Evolutionary conservation across 306 rosid species (phyloP), one percentile per base, ranked within the genome.

Genomic region (Cyclanthera cordifolia): DNA sequence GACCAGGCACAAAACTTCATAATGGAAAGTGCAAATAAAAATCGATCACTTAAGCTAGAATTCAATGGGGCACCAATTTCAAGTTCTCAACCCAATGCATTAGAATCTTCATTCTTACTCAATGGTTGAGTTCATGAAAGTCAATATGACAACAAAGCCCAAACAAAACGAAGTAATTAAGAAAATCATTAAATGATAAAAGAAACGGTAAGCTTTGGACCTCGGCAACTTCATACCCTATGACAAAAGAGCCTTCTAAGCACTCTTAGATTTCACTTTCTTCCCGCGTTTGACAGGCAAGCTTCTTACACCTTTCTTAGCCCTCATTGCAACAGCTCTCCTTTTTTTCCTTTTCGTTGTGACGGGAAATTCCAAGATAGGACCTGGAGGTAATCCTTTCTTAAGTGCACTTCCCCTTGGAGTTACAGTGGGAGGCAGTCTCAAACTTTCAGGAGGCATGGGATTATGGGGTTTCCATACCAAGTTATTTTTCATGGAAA

Each of bases 371-470:
- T 94, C 99, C 82, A 89, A 77, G 57, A 94, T 76, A 73, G 99
- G 99, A 71, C 99, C 99, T 56, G 97, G 86, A 28, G 90, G 90
- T 25, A 94, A 87, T 54, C 99, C 99, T 88, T 90, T 85, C 84
- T 94, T 94, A 52, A 94, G 97, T 8, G 99, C 99, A 83, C 99
- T 94, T 76, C 99, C 99, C 82, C 97, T 83, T 24, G 99, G 99
- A 16, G 97, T 88, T 50, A 73, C 96, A 52, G 99, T 86, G 45
- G 99, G 95, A 70, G 99, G 99, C 71, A 94, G 53, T 64, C 99
- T 88, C 85, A 94, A 74, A 73, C 81, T 76, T 80, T 90, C 95
- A 25, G 99, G 95, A 37, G 99, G 99, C 72, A 94, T 81, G 59
- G 99, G 99, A 79, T 37, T 85, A 16, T 94, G 97, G 53, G 97